Conservation (phyloP, 192 early-diverging fungal species). For the Backusella psychrophila region DNA sequence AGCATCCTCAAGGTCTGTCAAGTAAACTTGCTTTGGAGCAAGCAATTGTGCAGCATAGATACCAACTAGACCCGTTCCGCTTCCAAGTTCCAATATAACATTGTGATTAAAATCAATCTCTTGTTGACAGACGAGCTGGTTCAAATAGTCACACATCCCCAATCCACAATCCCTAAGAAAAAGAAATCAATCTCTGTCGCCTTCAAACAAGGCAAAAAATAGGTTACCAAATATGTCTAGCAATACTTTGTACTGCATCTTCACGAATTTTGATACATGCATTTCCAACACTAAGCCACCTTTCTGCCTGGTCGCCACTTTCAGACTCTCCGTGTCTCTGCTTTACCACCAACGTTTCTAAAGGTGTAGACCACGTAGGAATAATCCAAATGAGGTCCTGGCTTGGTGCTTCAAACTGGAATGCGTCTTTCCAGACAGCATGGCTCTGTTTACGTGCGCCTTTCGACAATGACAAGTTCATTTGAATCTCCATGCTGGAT, state of each 20-base stretch:
- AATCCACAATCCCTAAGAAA: constrained; percentile 33
- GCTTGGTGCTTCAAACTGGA: background rate
- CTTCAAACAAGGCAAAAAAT: background rate
- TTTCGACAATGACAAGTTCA: background rate
- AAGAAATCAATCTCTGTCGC: background rate
- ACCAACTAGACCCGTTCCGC: constrained; percentile 32
- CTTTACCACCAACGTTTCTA: background rate
- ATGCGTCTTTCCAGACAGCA: background rate
- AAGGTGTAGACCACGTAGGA: constrained; percentile 18
- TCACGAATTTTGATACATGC: constrained; percentile 14
- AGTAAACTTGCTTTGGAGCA: constrained; percentile 2
- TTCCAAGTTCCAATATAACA: constrained; percentile 26
- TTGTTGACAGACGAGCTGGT: background rate
- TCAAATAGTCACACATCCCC: constrained; percentile 23
- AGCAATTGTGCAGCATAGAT: constrained; percentile 23
- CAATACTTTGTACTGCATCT: constrained; percentile 33
- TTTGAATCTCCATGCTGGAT: background rate
- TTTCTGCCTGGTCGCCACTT: constrained; percentile 23
- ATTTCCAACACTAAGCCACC: background rate
- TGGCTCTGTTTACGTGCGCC: background rate
- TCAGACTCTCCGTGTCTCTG: background rate
- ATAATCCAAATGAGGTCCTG: constrained; percentile 9
- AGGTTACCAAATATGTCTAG: constrained; percentile 32
- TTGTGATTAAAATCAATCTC: background rate
- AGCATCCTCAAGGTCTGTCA: constrained; percentile 29